Conservation (phyloP, 441 rosid species). For the Adansonia madagascariensis region DNA sequence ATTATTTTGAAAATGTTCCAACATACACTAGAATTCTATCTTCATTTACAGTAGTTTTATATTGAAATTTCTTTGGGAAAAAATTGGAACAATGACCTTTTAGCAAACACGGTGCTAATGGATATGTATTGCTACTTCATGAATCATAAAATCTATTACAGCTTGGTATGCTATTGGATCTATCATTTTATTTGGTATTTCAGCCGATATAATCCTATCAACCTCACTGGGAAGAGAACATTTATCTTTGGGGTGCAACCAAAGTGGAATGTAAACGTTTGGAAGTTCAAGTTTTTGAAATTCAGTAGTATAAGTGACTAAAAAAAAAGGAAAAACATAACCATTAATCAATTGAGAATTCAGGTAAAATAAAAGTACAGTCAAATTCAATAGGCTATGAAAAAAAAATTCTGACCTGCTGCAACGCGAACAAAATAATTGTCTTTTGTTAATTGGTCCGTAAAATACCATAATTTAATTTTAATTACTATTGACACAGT, state of each 20-base stretch:
- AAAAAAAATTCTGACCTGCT: too few species aligned
- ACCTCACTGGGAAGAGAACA: too few species aligned
- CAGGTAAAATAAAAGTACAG: too few species aligned
- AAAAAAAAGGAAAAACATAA: not conserved
- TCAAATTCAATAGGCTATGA: too few species aligned
- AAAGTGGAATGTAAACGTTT: not conserved
- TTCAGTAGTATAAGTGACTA: not conserved
- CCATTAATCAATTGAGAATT: too few species aligned
- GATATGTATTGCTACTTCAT: not conserved
- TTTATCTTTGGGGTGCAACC: not conserved
- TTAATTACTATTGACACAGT: too few species aligned
- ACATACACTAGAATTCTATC: constrained; percentile 13
- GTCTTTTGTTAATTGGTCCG: too few species aligned
- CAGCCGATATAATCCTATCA: not conserved
- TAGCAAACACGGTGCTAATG: not conserved
- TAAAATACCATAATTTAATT: too few species aligned
- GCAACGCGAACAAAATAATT: too few species aligned
- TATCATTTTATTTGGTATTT: not conserved
- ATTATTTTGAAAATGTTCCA: too few species aligned
- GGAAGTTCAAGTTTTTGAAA: not conserved
- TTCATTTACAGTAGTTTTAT: not conserved
- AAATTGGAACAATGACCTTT: not conserved
- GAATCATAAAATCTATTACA: constrained; percentile 3
- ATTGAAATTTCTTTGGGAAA: not conserved
- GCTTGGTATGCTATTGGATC: not conserved